A percentile compares a stretch with the other conserved stretches of the same genome.
Evolutionary conservation across 2,329 filamentous ascomycete genomes (phyloP).

Genomic region (Phoma herbarum): DNA sequence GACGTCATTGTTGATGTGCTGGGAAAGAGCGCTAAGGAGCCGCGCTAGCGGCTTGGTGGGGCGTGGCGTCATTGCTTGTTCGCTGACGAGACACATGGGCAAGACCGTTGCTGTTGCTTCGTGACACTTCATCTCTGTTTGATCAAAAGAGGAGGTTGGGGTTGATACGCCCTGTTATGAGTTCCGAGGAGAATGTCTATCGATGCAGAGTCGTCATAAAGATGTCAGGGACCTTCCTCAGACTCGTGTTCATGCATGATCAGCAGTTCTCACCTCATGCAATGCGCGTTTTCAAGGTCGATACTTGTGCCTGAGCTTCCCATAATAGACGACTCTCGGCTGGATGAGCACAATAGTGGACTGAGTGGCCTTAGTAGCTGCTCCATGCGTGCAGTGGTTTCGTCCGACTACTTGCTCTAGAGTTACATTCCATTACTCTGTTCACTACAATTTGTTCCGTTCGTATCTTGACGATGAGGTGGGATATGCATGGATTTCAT

Average conservation of each 20-base stretch:
- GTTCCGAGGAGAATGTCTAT: background rate
- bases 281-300: no score
- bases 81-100: background rate
- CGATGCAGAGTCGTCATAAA: background rate
- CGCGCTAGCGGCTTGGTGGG: conserved; percentile 10
- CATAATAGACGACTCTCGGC: no score
- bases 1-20: conserved; percentile 10
- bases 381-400: no score
- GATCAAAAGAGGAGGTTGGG: background rate
- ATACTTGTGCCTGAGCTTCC: no score
- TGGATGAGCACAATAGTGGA: no score
- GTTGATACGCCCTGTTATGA: background rate
- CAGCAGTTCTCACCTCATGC: no score
- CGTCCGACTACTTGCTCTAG: no score
- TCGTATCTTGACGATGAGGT: no score
- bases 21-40: background rate
- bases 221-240: background rate
- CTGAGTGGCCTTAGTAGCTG: no score
- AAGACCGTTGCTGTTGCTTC: background rate
- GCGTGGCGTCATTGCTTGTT: conserved; percentile 14
- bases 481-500: no score
- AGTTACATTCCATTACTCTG: no score
- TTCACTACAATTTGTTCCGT: no score
- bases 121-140: background rate
- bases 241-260: background rate